A percentile compares a stretch with the other conserved stretches of the same genome.
phyloP scores from a whole-genome alignment of 768 basidiomycete genomes.

The Termitomyces sp. region DNA sequence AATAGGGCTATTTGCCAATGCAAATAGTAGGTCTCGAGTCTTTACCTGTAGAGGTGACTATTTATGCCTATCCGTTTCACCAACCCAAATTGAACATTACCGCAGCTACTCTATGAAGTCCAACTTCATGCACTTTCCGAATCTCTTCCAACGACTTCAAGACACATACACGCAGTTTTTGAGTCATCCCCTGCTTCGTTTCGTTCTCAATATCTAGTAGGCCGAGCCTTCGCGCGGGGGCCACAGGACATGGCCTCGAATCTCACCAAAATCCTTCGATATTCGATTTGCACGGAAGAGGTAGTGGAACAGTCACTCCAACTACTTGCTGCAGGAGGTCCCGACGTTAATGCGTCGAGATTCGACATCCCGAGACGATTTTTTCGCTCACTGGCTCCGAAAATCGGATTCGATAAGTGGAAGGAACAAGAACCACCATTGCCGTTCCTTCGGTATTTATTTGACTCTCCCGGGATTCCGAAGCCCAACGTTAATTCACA shows the following conservation, averaged over 20 bases:
- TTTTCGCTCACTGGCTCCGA: constrained; percentile 50
- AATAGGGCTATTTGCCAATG: background rate
- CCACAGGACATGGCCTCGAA: constrained; percentile 21
- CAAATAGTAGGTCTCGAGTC: constrained; percentile 17
- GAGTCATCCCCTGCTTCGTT: constrained; percentile 51
- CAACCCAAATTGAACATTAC: constrained; percentile 3
- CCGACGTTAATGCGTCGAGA: constrained; percentile 4
- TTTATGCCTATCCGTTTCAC: background rate
- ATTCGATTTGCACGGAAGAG: constrained; percentile 54
- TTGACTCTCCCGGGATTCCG: constrained; percentile 33
- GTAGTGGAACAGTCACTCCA: constrained; percentile 43
- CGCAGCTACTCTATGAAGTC: constrained; percentile 75
- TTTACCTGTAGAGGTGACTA: constrained; percentile 41
- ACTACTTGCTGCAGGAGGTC: constrained; percentile 30
- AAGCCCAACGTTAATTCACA: constrained; percentile 59
- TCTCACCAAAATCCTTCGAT: constrained; percentile 53
- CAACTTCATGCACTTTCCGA: constrained; percentile 69
- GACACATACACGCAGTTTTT: constrained; percentile 51
- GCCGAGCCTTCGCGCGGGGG: constrained; percentile 14
- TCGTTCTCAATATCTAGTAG: constrained; percentile 65
- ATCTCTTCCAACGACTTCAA: constrained; percentile 57
- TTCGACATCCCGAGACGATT: constrained; percentile 64
- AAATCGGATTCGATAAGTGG: constrained; percentile 31
- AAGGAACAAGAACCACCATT: constrained; percentile 51
- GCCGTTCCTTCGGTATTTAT: constrained; percentile 62